Evolutionary conservation across 1,284 basidiomycete species (phyloP).

Genomic region (Ustilago sp.): DNA sequence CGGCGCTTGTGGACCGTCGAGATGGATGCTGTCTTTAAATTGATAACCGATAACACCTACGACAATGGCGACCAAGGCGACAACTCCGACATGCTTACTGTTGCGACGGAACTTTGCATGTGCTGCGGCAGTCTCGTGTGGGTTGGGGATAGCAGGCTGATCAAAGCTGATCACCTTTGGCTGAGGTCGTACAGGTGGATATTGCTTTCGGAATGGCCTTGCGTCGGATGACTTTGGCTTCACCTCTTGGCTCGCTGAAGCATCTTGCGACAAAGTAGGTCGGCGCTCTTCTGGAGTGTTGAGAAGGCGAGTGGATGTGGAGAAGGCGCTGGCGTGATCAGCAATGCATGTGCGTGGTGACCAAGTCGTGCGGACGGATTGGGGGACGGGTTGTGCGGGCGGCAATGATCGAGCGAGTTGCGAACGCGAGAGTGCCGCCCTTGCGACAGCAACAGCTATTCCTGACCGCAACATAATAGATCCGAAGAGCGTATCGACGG

Average conservation of each 20-base stretch:
- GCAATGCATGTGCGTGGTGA: conserved; percentile 4
- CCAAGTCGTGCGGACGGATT: background rate
- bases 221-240: conserved; percentile 17
- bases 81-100: conserved; percentile 29
- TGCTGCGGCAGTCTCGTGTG: conserved; percentile 61
- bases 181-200: conserved; percentile 54
- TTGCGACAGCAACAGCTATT: conserved; percentile 6
- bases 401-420: background rate
- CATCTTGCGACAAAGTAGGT: conserved; percentile 15
- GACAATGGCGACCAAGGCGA: conserved; percentile 14
- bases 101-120: conserved; percentile 60
- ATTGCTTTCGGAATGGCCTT: conserved; percentile 55
- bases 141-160: conserved; percentile 66
- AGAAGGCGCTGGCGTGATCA: conserved; percentile 16
- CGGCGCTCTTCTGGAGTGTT: background rate
- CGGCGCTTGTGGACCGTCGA: conserved; percentile 42
- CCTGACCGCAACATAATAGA: conserved; percentile 26
- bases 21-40: conserved; percentile 40
- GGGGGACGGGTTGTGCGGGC: background rate
- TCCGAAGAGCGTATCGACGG: background rate
- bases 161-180: conserved; percentile 65
- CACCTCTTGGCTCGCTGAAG: background rate
- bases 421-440: conserved; percentile 7
- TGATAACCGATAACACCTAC: conserved; percentile 43
- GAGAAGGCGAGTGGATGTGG: conserved; percentile 3